These are phyloP conservation scores for Agaricales sp. DNA, from an alignment of 1,284 basidiomycete species.

Conservation along the genomic window DNA sequence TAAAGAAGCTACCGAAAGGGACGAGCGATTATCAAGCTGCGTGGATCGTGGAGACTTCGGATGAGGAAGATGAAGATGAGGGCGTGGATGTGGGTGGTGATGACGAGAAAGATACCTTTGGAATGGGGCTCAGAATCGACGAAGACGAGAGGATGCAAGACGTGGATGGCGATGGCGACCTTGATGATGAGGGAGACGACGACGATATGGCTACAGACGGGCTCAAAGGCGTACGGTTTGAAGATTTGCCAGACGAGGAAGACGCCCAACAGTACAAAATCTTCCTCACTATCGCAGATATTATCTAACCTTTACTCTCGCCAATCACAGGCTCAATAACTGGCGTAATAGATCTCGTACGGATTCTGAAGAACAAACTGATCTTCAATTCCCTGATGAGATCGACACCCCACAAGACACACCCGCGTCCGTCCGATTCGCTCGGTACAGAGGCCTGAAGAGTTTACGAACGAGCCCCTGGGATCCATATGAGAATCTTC, in stretches of 20 bases:
- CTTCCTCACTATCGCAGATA: slow-evolving; percentile 3
- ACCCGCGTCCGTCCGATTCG: slow-evolving; percentile 82
- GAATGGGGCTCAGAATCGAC: slow-evolving; percentile 38
- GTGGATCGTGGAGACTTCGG: slow-evolving; percentile 83
- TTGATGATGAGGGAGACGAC: slow-evolving; percentile 38
- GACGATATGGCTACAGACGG: slow-evolving; percentile 57
- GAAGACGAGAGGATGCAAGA: slow-evolving; percentile 21
- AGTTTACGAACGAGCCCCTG: slow-evolving; percentile 93
- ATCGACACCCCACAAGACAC: slow-evolving; percentile 92
- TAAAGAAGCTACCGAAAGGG: slow-evolving; percentile 77
- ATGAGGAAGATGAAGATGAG: slow-evolving; percentile 49
- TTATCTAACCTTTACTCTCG: slow-evolving; percentile 2
- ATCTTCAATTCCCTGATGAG: slow-evolving; percentile 90
- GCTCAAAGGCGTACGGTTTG: slow-evolving; percentile 45
- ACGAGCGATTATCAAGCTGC: slow-evolving; percentile 92
- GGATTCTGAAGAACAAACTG: slow-evolving; percentile 55
- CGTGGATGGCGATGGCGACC: slow-evolving; percentile 30
- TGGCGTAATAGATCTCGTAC: slow-evolving; percentile 55
- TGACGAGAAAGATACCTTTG: slow-evolving; percentile 30
- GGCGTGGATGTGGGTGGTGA: slow-evolving; percentile 32
- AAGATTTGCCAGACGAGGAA: slow-evolving; percentile 75
- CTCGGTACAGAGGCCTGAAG: slow-evolving; percentile 85
- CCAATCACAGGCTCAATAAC: slow-evolving; percentile 41
- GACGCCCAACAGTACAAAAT: slow-evolving; percentile 70
- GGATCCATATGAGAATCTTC: slow-evolving; percentile 97